phyloP scores from a whole-genome alignment of 2,329 filamentous ascomycete genomes.

The Coniosporium tulheliwenetii region DNA sequence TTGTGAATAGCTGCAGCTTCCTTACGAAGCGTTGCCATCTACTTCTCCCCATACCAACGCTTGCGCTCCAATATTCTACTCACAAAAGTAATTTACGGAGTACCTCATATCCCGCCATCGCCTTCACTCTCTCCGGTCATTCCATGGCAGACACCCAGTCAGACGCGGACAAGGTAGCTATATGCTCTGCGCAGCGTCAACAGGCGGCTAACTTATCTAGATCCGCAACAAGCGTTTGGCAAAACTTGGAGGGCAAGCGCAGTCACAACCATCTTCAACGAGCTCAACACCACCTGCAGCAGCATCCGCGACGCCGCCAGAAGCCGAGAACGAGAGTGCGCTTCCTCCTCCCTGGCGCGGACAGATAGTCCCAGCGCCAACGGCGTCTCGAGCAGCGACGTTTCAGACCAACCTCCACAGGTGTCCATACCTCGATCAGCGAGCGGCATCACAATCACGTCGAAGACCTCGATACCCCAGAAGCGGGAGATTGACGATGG shows the following conservation, averaged over 20 bases:
- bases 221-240: constrained; percentile 53
- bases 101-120: too few species aligned
- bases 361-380: constrained; percentile 1
- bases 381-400: constrained; percentile 12
- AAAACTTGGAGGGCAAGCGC: constrained; percentile 34
- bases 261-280: constrained; percentile 10
- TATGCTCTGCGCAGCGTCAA: too few species aligned
- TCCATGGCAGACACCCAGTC: too few species aligned
- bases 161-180: too few species aligned
- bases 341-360: background rate
- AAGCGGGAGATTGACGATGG: constrained; percentile 20
- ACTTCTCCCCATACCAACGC: too few species aligned
- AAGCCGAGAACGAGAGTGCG: constrained; percentile 1
- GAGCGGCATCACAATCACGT: constrained; percentile 17
- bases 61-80: too few species aligned
- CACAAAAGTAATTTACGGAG: too few species aligned
- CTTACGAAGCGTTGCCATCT: too few species aligned
- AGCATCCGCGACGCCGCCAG: constrained; percentile 6
- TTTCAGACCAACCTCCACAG: constrained; percentile 15
- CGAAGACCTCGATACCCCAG: constrained; percentile 10
- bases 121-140: too few species aligned
- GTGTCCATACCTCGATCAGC: constrained; percentile 15
- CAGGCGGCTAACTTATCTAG: constrained; percentile 18
- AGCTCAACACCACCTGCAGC: constrained; percentile 5
- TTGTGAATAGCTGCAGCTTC: too few species aligned